phyloP scores from a whole-genome alignment of 176 grass and related monocot species.

The Triticum timopheevii region DNA sequence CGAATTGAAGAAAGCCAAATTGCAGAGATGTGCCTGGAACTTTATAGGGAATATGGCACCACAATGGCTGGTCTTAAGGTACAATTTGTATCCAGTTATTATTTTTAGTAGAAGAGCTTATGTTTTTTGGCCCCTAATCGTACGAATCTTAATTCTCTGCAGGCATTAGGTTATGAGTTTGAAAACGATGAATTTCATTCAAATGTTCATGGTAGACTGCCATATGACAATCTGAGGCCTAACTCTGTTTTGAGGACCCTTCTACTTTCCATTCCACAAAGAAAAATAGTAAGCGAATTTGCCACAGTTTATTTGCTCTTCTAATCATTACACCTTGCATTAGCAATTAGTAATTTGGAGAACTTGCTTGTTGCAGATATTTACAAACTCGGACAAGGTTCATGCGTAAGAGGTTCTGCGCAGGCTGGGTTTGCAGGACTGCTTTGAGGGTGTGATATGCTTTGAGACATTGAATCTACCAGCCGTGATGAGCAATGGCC shows the following conservation, averaged over 20 bases:
- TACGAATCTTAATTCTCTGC: neutral
- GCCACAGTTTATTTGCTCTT: neutral
- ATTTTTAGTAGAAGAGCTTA: too few relatives aligned
- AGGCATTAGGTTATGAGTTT: slow-evolving; percentile 63
- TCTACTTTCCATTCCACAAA: slow-evolving; percentile 63
- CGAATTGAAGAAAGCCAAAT: too few relatives aligned
- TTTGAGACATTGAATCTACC: slow-evolving; percentile 70
- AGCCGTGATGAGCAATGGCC: too few relatives aligned
- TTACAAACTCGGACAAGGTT: slow-evolving; percentile 65
- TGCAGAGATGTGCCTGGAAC: too few relatives aligned
- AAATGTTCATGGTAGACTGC: slow-evolving; percentile 72
- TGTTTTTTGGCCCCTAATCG: too few relatives aligned
- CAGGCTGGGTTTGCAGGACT: slow-evolving; percentile 54
- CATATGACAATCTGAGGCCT: slow-evolving; percentile 59
- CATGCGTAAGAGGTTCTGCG: slow-evolving; percentile 45
- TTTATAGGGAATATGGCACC: too few relatives aligned
- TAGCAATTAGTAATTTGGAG: neutral
- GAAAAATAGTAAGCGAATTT: slow-evolving; percentile 50
- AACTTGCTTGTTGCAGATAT: slow-evolving; percentile 42
- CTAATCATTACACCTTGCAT: neutral
- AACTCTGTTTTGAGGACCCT: slow-evolving; percentile 62
- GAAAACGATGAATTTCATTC: slow-evolving; percentile 68
- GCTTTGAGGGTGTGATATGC: slow-evolving; percentile 68
- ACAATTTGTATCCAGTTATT: too few relatives aligned
- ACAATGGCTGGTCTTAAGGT: too few relatives aligned